Conservation (phyloP, 1,284 basidiomycete genomes). For the Grifola frondosa region DNA sequence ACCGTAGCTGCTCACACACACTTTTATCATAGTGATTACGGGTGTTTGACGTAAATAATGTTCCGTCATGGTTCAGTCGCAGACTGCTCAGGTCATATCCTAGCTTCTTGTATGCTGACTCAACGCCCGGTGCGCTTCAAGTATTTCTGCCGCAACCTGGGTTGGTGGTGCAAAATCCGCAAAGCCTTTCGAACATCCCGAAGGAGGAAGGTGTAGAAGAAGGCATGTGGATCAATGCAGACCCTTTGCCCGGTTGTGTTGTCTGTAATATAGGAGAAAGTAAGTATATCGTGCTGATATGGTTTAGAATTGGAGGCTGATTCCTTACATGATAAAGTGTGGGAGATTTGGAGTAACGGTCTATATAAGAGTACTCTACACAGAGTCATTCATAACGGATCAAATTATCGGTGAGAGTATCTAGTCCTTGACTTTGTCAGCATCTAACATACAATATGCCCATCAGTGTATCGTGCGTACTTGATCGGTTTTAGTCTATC, state of each 20-base stretch:
- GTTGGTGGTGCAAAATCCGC: conserved; percentile 36
- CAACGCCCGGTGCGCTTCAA: conserved; percentile 75
- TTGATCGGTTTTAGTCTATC: conserved; percentile 7
- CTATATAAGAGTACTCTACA: conserved; percentile 78
- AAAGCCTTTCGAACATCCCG: conserved; percentile 38
- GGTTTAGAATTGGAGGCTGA: not conserved
- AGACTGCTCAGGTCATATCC: not conserved
- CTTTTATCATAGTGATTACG: conserved; percentile 64
- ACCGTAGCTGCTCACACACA: conserved; percentile 5
- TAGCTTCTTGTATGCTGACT: conserved; percentile 80
- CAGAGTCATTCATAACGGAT: conserved; percentile 70
- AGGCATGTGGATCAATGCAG: conserved; percentile 76
- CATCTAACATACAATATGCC: conserved; percentile 9
- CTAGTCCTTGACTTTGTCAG: not conserved
- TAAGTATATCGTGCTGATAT: conserved; percentile 35
- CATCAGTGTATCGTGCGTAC: conserved; percentile 26
- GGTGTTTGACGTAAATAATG: conserved; percentile 71
- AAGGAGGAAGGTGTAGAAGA: conserved; percentile 52
- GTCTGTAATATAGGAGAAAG: conserved; percentile 87
- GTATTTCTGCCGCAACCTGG: conserved; percentile 64
- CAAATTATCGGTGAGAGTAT: conserved; percentile 64
- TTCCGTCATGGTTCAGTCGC: conserved; percentile 4
- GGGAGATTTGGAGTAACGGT: conserved; percentile 84
- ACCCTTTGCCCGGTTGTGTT: conserved; percentile 75
- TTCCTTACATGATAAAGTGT: conserved; percentile 65